Percentiles rank a stretch among this genome's conserved stretches.
Conservation (phyloP, 495 filamentous ascomycete species). For the Haplographium delicatum region DNA sequence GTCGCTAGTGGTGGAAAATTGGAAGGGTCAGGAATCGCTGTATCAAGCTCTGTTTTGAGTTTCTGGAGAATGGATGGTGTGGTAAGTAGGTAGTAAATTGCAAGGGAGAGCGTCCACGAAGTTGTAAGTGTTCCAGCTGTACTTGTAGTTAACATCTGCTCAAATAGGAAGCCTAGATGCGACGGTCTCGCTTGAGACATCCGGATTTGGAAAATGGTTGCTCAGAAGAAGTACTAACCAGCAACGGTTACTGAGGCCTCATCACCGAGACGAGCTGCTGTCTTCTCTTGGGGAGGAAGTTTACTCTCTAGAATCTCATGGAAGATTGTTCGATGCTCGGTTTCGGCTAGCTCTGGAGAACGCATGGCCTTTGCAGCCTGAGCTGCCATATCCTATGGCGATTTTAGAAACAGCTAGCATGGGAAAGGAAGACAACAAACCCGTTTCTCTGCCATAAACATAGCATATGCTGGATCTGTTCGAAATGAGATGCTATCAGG, state of each 20-base stretch:
- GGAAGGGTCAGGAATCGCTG: slow-evolving; percentile 18
- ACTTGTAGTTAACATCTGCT: slow-evolving; percentile 1
- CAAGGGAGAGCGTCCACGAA: slow-evolving; percentile 6
- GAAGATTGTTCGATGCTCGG: slow-evolving; percentile 12
- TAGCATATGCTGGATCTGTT: slow-evolving; percentile 2
- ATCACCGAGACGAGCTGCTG: slow-evolving; percentile 24
- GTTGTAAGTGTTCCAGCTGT: slow-evolving; percentile 16
- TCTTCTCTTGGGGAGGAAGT: slow-evolving; percentile 26
- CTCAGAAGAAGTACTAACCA: background rate
- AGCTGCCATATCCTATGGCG: background rate
- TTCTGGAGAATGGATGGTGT: slow-evolving; percentile 24
- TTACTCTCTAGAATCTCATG: slow-evolving; percentile 11
- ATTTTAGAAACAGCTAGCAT: background rate
- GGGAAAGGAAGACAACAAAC: background rate
- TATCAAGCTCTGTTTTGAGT: slow-evolving; percentile 29
- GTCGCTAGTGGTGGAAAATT: background rate
- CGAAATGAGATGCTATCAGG: slow-evolving; percentile 2
- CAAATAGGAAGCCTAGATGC: background rate
- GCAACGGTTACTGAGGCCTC: slow-evolving; percentile 27
- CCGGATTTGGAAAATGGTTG: slow-evolving; percentile 9
- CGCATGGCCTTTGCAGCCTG: background rate
- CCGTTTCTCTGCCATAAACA: slow-evolving; percentile 3
- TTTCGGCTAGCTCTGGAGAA: background rate
- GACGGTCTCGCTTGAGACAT: background rate
- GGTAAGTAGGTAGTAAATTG: slow-evolving; percentile 28